Base-by-base conservation (phyloP, 1,284 basidiomycete genomes). In the Moesziomyces sp. region DNA sequence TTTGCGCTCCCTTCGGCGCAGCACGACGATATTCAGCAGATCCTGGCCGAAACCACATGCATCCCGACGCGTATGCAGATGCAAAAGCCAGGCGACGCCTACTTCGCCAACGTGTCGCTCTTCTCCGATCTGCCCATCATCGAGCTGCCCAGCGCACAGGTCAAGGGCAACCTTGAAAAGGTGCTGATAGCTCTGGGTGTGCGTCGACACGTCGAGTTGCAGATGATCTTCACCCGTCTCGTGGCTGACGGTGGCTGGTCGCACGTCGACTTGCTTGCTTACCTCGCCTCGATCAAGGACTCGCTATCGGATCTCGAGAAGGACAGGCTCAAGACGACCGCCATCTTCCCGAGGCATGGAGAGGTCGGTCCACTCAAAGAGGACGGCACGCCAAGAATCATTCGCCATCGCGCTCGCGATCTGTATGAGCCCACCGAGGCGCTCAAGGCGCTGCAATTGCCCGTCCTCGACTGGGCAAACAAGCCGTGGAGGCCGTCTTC, bases 51-150 rank as follows among this genome's bases (percentile, higher is more conserved):
- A 0, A 88, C 91, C 55, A 77, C 89, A 0, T 95, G 93, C 77
- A 89, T 99, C n/a, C 94, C 91, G 0, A 96, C 94, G 0, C 90
- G 90, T 3, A 85, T 86, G 18, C 94, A 94, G 8, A 88, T 96
- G 86, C 90, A 89, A 77, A 75, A 75, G 55, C 93, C 96, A 0
- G 85, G 86, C 8, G 89, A 94, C 63, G 88, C 93, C 6, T 99
- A 99, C 85, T 95, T 98, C 83, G 87, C 91, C 23, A 93, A 90
- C 73, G 93, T 92, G 40, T 89, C 93, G 67, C 87, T 98, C 11
- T 98, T 99, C 83, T 88, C 90, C 14, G 95, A 99, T 84, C 86
- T 97, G 23, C 79, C 76, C 0, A 89, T 95, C 28, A 90, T 96
- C 3, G 88, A 87, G 1, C 86, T 98, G 49, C 89, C 93, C 0